Evolutionary conservation across 192 early-diverging fungal genomes (phyloP), one percentile per base, ranked within the genome.

Genomic region (Dimargaris xerosporica): DNA sequence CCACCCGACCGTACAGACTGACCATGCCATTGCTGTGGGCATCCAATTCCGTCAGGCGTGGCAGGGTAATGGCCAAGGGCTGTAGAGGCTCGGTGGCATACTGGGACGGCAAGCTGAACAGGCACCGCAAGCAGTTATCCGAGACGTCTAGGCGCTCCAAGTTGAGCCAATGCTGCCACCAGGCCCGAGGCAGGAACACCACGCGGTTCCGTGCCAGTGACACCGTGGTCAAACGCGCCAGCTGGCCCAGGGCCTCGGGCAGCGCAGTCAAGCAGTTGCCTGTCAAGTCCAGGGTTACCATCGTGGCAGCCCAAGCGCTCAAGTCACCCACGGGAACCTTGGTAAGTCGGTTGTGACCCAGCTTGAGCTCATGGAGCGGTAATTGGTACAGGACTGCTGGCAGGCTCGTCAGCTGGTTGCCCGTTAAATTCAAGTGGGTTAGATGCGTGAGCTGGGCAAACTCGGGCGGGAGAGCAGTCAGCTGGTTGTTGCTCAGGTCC

Each of bases 401-500:
- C 2, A 59, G 11, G 56, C 9, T 42, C 5, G 31, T 34, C 9
- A 59, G 23, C 31, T 41, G 56, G 16, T 59, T 59, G 13, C 39
- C 56, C 3, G 56, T 39, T 25, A 59, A 31, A 31, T 59, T 59
- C 5, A 59, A 4, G 28, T 12, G 11, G 23, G 13, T 16, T 4
- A 59, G 56, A 2, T 42, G 31, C 42, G 26, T 12, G 13, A 59
- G 56, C 42, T 59, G 31, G 39, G 30, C 3, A 29, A 59, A 16
- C 39, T 59, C 56, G 16, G 5, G 16, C 3, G 56, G 56, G 28
- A 59, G 39, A 5, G 13, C 19, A 15, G 16, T 16, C 16, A 59
- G 30, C 6, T 23, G 56, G 30, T 59, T 59, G 31, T 59, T n/a
- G 39, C 34, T 43, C 56, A 59, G 56, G 23, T 59, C 56, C 30